Base-by-base conservation (phyloP, 164 flowering plant genomes). In the Tetrastigma voinierianum region DNA sequence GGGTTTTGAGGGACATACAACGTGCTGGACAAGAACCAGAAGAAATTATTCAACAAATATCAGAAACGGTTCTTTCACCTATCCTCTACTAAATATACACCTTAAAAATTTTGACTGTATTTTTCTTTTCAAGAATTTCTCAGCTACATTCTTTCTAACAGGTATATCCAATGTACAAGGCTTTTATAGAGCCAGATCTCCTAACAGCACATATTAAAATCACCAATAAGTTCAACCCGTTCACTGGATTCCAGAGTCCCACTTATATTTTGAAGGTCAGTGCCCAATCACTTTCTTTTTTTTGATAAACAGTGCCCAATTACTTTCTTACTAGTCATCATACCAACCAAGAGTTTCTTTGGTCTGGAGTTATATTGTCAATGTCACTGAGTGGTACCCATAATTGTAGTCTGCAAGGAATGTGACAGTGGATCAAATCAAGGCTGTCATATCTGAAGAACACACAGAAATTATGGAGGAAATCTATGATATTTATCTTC, bases 111-210 rank as follows among this genome's bases (percentile, higher is more conserved):
- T 46, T 59, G 57, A 32, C 46, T 11, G n/a, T 10, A 48, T 25
- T 18, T 52, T 59, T 8, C 24, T 19, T 9, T 43, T 44, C 11
- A 18, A 46, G 46, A 45, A 47, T 49, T 52, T 60, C 44, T 59
- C 15, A 71, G 25, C 57, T 59, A 46, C 16, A n/a, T 59, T 64
- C 15, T 62, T 51, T 48, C 48, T 3, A 23, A 10, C 85, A 96
- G 99, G 98, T 96, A 4, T 96, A 90, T 81, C 99, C 99, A 16
- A 96, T 93, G 98, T 96, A 93, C 76, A 96, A 93, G 82, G 98
- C 96, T 66, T 96, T 87, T 72, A 96, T 96, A 61, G 99, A 93
- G 84, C 99, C 99, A 43, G 98, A 90, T 76, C 93, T 96, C 48
- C 82, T 80, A 77, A 90, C 93, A 61, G 99, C 99, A 43, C 98